Evolutionary conservation across 257 asterid genomes (phyloP), one percentile per base, ranked within the genome.

Genomic region (Ballota nigra): DNA sequence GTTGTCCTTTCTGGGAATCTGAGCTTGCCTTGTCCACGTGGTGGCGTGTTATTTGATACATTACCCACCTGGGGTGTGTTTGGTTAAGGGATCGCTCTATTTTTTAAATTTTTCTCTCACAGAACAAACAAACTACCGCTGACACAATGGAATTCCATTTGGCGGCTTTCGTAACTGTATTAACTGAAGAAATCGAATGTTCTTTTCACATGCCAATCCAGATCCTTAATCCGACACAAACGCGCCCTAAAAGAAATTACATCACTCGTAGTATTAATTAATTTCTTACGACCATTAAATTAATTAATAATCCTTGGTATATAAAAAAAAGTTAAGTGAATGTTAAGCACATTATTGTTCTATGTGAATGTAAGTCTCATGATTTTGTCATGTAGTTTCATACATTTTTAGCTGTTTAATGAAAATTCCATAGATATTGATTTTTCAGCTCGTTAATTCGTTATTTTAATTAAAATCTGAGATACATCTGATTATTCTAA

Each of bases 21-120:
- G 86, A 81, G 84, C 16, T 84, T 81, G 81, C 87, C 67, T 61
- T 70, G 80, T 79, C 84, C 80, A 81, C 86, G 83, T 84, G 86
- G 83, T 79, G 66, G 83, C 82, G 85, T 71, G 84, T 79, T 63
- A 84, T 81, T 79, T 55, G 88, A 79, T 84, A 57, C 84, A 84
- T 74, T 71, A 31, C 81, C 79, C 74, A 77, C 73, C 72, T 78
- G 81, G 41, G 65, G 22, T 41, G 33, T 20, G 43, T 70, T 79
- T 70, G 72, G 80, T 74, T 70, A 53, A 20, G 85, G 85, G 52
- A 43, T 43, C 51, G 51, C 6, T 41, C 70, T 77, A 78, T 74
- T 66, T 24, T 24, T 45, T 8, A 18, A 4, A 13, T 63, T 38
- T 38, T 23, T 64, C 63, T 55, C 72, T 18, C 52, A 0, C 52